Conservation (phyloP, 768 basidiomycete genomes). For the Fistulinella prunicolor region DNA sequence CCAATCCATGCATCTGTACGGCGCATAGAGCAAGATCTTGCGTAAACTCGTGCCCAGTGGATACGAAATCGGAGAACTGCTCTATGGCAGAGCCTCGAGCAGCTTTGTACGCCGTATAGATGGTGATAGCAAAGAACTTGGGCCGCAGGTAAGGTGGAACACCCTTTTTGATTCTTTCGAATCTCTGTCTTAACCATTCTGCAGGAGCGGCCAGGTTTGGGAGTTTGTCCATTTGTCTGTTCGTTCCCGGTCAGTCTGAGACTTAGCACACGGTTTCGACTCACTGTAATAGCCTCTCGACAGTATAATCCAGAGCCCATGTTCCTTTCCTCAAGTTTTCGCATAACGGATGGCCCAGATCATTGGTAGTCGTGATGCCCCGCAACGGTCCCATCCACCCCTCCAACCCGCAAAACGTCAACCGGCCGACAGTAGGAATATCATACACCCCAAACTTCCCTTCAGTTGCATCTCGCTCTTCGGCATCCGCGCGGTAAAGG, state of each 20-base stretch:
- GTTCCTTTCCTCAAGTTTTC: constrained; percentile 81
- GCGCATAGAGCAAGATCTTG: constrained; percentile 85
- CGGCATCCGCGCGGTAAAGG: constrained; percentile 84
- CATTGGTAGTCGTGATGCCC: constrained; percentile 84
- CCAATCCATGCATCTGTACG: constrained; percentile 87
- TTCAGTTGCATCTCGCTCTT: constrained; percentile 85
- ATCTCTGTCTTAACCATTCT: constrained; percentile 85
- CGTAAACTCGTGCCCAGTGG: constrained; percentile 82
- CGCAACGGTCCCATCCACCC: constrained; percentile 94
- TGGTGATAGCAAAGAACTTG: constrained; percentile 91
- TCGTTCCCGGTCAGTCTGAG: constrained; percentile 11
- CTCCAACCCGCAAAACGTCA: constrained; percentile 92
- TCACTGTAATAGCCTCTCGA: constrained; percentile 65
- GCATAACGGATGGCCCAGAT: constrained; percentile 90
- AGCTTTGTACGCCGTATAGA: constrained; percentile 91
- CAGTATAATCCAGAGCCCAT: constrained; percentile 92
- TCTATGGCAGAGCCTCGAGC: constrained; percentile 80
- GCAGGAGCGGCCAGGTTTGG: constrained; percentile 71
- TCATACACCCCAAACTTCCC: constrained; percentile 82
- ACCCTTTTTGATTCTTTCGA: constrained; percentile 69
- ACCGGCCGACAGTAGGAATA: constrained; percentile 67
- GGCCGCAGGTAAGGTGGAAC: constrained; percentile 89
- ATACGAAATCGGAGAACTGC: constrained; percentile 84
- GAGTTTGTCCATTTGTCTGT: constrained; percentile 57
- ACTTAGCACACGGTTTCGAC: constrained; percentile 29